Evolutionary conservation across 257 asterid species (phyloP).

Genomic region (Linderniella brevidens): DNA sequence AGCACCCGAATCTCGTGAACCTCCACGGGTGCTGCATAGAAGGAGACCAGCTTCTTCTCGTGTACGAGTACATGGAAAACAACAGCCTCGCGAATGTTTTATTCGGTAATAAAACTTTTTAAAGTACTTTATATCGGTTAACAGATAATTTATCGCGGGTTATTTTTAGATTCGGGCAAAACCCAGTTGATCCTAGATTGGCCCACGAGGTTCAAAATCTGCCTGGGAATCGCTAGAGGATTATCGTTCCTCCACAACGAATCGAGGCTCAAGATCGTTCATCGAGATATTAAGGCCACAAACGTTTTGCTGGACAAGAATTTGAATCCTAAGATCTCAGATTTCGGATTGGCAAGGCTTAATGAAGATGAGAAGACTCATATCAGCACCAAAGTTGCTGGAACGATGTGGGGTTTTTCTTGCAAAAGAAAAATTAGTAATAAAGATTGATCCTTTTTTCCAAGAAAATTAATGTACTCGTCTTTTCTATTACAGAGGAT

Average conservation of each 20-base stretch:
- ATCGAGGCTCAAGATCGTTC: slow-evolving; percentile 69
- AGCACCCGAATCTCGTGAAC: slow-evolving; percentile 80
- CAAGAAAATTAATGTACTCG: background rate
- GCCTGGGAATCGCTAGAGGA: slow-evolving; percentile 77
- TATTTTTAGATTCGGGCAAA: slow-evolving; percentile 24
- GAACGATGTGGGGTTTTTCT: slow-evolving; percentile 54
- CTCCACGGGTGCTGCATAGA: slow-evolving; percentile 76
- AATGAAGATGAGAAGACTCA: slow-evolving; percentile 71
- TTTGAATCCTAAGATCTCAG: slow-evolving; percentile 75
- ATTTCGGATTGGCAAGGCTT: slow-evolving; percentile 86
- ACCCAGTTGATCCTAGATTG: slow-evolving; percentile 57
- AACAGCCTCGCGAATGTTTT: slow-evolving; percentile 68
- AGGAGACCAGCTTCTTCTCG: slow-evolving; percentile 61
- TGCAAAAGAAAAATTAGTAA: background rate
- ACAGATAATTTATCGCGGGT: background rate
- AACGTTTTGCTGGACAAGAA: slow-evolving; percentile 70
- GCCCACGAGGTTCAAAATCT: slow-evolving; percentile 66
- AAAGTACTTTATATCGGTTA: background rate
- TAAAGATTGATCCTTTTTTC: background rate
- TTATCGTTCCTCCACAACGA: slow-evolving; percentile 78
- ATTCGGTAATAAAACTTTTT: slow-evolving; percentile 25
- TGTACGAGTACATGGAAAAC: slow-evolving; percentile 78
- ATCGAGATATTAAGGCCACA: slow-evolving; percentile 87
- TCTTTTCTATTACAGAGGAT: slow-evolving; percentile 46
- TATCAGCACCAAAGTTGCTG: slow-evolving; percentile 83